Base-by-base conservation (phyloP, 1,139 yeast species). In the Sugiyamaella paludigena region DNA sequence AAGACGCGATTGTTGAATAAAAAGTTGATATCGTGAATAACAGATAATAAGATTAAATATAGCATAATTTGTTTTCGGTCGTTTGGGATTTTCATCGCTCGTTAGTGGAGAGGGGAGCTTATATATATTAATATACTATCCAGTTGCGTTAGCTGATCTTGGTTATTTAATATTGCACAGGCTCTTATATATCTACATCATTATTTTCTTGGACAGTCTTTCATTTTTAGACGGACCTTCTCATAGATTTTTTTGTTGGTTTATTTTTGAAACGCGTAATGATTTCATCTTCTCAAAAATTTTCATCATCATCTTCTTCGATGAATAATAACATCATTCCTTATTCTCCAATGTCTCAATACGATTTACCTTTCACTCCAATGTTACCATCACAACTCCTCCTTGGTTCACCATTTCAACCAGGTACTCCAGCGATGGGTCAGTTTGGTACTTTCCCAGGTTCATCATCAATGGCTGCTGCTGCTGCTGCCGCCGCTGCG, bases 381-480 rank as follows among this genome's bases (percentile, higher is more conserved):
- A 74, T 84, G 74, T 69, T 85, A 35, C 92, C 92, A 1, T 76
- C 87, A 26, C 87, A 83, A 60, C 68, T 85, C 47, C 69, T 85
- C 45, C 70, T 83, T 55, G 80, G 81, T 16, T 81, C 91, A 0
- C 92, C 92, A 0, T 84, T 79, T 60, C 75, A 79, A 42, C 79
- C 77, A 9, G 69, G 68, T 8, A 65, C 69, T 19, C 70, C 69
- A 13, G 62, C 65, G 5, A 55, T 56, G 40, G 59, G 58, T 40
- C 69, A 57, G 50, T 65, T 61, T 49, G 58, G 62, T 1, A 51
- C 64, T 7, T 60, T 58, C 40, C 72, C 72, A 27, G 66, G 68
- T 27, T 68, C 65, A 9, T 28, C 45, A n/a, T 40, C 52, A 10
- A 39, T 36, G 9, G 32, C 44, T 12, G 29, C 48, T 15, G 51